phyloP scores from a whole-genome alignment of 768 basidiomycete genomes.

The Neoboletus magnificus region DNA sequence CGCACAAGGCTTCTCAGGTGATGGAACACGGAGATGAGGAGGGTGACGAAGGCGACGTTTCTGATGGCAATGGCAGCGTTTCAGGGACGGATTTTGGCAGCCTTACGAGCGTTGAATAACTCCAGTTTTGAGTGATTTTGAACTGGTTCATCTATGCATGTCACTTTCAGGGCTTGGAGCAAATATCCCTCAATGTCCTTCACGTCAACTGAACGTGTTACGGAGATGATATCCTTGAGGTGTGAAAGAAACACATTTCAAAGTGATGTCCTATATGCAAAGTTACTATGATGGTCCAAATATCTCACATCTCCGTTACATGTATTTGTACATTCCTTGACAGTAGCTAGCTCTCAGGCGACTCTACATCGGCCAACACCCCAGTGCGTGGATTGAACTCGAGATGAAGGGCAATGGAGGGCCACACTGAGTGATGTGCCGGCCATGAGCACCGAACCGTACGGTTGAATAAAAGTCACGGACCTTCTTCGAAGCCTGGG shows the following conservation, averaged over 20 bases:
- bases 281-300: constrained; percentile 6
- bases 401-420: constrained; percentile 57
- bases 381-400: constrained; percentile 51
- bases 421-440: constrained; percentile 50
- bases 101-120: constrained; percentile 50
- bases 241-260: neutral
- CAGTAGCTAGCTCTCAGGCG: constrained; percentile 13
- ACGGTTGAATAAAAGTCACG: constrained; percentile 7
- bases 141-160: neutral
- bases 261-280: constrained; percentile 3
- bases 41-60: constrained; percentile 29
- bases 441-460: constrained; percentile 7
- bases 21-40: constrained; percentile 14
- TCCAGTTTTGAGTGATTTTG: neutral
- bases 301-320: constrained; percentile 9
- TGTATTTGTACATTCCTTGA: neutral
- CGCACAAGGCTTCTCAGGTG: constrained; percentile 17
- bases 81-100: constrained; percentile 45
- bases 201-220: neutral
- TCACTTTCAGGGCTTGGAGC: neutral
- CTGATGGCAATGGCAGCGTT: constrained; percentile 38
- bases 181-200: neutral
- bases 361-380: constrained; percentile 18
- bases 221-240: constrained; percentile 2
- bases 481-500: constrained; percentile 86